Evolutionary conservation across 2,329 filamentous ascomycete species (phyloP), one percentile per base, ranked within the genome.

Genomic region (Venturiaceae sp.): DNA sequence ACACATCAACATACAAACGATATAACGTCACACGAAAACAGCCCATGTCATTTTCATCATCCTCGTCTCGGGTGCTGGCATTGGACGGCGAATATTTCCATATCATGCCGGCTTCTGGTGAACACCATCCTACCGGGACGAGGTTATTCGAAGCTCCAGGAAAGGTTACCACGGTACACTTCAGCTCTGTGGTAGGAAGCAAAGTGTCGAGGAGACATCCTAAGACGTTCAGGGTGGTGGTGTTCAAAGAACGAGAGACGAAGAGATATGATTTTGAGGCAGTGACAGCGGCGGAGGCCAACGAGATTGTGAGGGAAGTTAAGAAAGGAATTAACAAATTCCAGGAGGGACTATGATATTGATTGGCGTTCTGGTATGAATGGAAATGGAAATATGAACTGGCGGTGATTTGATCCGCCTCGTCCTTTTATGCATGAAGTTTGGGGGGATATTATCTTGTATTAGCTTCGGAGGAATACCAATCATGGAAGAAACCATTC

Each of bases 1-100:
- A 64, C 36, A 68, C 68, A 58, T 63, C 69, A 19, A 74, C 67
- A 58, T 87, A 88, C 74, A 86, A 88, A 67, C 87, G 86, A 64
- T 94, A 90, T 72, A 84, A 83, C 13, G 89, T 95, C 16, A 88
- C 87, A 76, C 84, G 89, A 62, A 90, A 91, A 71, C 88, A 92
- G 71, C 85, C 87, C 8, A 90, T 94, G 81, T 84, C 87, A 26
- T 87, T 94, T 65, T 85, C 88, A 44, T 85, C 83, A 3, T 82
- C 87, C 66, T 88, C 88, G 61, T 87, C 91, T 65, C 83, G 88
- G 60, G 82, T 90, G 9, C 76, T 94, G 44, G 84, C 87, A 52
- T 89, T 95, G 63, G 89, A 92, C 65, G 88, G 88, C 60, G 90
- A 95, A 69, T 94, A 92, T 69, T 83, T 95, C 62, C 88, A 92